phyloP scores from a whole-genome alignment of 352 stramenopile species.

The Phytophthora macrochlamydospora region DNA sequence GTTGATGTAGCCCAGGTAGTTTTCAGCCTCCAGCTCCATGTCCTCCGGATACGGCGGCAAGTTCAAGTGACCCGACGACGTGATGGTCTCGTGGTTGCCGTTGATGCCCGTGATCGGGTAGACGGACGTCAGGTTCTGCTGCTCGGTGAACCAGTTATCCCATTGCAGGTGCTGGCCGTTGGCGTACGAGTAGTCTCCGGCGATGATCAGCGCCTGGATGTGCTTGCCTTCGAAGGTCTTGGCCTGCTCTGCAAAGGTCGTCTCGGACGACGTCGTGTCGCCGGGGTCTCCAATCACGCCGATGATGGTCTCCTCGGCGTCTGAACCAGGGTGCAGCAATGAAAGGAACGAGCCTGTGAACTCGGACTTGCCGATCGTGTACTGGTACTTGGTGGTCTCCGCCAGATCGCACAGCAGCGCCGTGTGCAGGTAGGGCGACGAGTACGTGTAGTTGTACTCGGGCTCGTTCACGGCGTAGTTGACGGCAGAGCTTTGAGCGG shows the following conservation, averaged over 20 bases:
- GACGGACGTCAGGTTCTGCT: slow-evolving; percentile 49
- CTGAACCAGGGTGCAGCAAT: slow-evolving; percentile 31
- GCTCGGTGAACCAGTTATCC: slow-evolving; percentile 72
- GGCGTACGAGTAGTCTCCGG: slow-evolving; percentile 69
- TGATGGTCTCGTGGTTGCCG: slow-evolving; percentile 74
- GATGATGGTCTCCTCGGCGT: slow-evolving; percentile 46
- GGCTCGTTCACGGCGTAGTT: slow-evolving; percentile 42
- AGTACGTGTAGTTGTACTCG: slow-evolving; percentile 59
- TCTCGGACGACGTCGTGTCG: slow-evolving; percentile 42
- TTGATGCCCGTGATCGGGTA: slow-evolving; percentile 56
- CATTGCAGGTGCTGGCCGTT: slow-evolving; percentile 69
- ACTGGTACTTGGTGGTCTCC: slow-evolving; percentile 50
- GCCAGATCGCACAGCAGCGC: slow-evolving; percentile 46
- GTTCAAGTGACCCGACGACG: slow-evolving; percentile 45
- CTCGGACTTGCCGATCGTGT: slow-evolving; percentile 44
- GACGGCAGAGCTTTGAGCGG: slow-evolving; percentile 31
- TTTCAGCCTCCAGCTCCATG: slow-evolving; percentile 36
- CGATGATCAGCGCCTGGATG: slow-evolving; percentile 55
- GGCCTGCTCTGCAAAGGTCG: slow-evolving; percentile 32
- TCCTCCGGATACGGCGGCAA: slow-evolving; percentile 46
- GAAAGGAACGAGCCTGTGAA: slow-evolving; percentile 44
- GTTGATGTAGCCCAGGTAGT: slow-evolving; percentile 50
- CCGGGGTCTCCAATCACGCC: slow-evolving; percentile 48
- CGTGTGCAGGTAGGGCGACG: slow-evolving; percentile 55
- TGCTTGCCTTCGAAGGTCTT: slow-evolving; percentile 46